phyloP scores from a whole-genome alignment of 768 basidiomycete species.

The Saitozyma sp. region DNA sequence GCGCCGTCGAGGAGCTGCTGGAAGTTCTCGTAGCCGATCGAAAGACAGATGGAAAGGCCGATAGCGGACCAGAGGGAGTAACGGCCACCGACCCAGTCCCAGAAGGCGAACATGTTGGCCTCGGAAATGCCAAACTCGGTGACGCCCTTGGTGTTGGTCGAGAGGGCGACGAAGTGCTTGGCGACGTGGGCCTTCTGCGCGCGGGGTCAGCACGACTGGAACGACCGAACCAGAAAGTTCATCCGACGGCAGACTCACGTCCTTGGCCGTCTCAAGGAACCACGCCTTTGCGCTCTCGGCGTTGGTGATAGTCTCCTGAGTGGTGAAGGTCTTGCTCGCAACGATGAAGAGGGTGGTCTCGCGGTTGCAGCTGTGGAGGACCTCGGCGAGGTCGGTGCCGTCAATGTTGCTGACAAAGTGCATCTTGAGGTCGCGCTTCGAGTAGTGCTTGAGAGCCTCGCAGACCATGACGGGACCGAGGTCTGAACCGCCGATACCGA shows the following conservation, averaged over 20 bases:
- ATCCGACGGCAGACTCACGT: slow-evolving; percentile 55
- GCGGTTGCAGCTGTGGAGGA: slow-evolving; percentile 72
- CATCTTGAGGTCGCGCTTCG: slow-evolving; percentile 79
- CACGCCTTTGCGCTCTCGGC: slow-evolving; percentile 89
- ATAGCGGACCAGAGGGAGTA: slow-evolving; percentile 99
- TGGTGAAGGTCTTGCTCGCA: slow-evolving; percentile 99
- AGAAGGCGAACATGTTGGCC: slow-evolving; percentile 98
- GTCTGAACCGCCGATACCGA: slow-evolving; percentile 98
- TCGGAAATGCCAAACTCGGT: slow-evolving; percentile 86
- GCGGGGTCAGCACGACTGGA: neutral
- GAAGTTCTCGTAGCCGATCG: slow-evolving; percentile 93
- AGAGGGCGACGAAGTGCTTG: slow-evolving; percentile 98
- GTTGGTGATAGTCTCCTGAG: slow-evolving; percentile 99
- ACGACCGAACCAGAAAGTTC: too few relatives aligned
- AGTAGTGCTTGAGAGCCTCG: slow-evolving; percentile 90
- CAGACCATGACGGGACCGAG: slow-evolving; percentile 99
- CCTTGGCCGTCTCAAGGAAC: slow-evolving; percentile 83
- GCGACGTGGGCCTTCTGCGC: slow-evolving; percentile 76
- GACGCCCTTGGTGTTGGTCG: slow-evolving; percentile 92
- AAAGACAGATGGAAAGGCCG: slow-evolving; percentile 88
- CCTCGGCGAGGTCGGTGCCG: slow-evolving; percentile 94
- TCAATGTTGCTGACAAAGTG: slow-evolving; percentile 98
- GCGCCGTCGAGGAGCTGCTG: slow-evolving; percentile 85
- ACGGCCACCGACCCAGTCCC: slow-evolving; percentile 99
- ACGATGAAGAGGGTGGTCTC: slow-evolving; percentile 96